Percentiles rank a stretch among this genome's conserved stretches.
Conservation (phyloP, 306 rosid genomes). For the Vigna trinervia region DNA sequence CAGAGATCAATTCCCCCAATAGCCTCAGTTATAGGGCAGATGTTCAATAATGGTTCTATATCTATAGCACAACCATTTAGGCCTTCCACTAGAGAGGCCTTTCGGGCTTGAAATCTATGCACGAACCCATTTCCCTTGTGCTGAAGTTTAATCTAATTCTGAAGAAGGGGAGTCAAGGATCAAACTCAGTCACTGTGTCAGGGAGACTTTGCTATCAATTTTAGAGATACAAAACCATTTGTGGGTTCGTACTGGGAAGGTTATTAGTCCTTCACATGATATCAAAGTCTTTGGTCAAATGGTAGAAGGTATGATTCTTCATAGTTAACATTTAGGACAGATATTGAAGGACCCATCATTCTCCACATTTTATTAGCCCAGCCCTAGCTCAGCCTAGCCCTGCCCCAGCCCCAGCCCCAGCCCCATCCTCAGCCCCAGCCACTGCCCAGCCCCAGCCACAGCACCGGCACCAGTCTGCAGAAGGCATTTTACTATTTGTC, state of each 20-base stretch:
- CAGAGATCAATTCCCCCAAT: background rate
- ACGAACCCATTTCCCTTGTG: background rate
- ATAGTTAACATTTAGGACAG: background rate
- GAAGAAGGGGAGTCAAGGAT: background rate
- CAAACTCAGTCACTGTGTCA: background rate
- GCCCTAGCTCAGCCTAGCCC: too few relatives aligned
- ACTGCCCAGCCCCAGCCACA: too few relatives aligned
- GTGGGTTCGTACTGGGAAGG: background rate
- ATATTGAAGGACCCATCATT: background rate
- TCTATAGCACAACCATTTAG: background rate
- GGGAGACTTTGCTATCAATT: background rate
- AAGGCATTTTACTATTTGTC: too few relatives aligned
- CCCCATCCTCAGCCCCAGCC: too few relatives aligned
- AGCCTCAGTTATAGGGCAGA: background rate
- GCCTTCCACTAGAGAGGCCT: background rate
- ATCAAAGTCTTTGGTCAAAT: background rate
- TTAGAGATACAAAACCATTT: constrained; percentile 4
- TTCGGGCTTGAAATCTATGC: constrained; percentile 2
- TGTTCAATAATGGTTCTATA: background rate
- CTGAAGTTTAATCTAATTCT: constrained; percentile 1
- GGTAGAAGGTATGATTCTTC: background rate
- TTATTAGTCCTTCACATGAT: constrained; percentile 1
- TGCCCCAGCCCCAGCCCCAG: too few relatives aligned
- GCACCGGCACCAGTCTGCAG: too few relatives aligned
- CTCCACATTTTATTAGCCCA: background rate